A percentile compares a stretch with the other conserved stretches of the same genome.
phyloP scores from a whole-genome alignment of 192 early-diverging fungal species.

The Lunasporangiospora selenospora region DNA sequence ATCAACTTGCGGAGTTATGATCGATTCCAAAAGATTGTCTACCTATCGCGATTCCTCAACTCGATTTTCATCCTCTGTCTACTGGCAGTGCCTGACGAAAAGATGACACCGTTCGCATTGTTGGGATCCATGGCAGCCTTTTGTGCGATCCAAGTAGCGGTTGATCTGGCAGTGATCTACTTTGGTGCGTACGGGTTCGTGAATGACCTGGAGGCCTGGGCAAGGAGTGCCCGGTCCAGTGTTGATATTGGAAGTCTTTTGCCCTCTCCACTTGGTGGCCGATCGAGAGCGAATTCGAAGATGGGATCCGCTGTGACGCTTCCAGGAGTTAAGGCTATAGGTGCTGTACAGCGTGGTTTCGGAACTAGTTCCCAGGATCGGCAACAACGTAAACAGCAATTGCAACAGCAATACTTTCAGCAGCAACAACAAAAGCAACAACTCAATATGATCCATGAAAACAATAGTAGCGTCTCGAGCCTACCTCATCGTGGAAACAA shows the following conservation, averaged over 20 bases:
- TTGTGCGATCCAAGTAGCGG: constrained; percentile 18
- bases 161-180: constrained; percentile 38
- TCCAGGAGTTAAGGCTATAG: too few relatives aligned
- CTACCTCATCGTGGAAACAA: too few relatives aligned
- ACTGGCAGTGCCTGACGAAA: constrained; percentile 12
- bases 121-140: constrained; percentile 29
- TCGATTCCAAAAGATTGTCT: constrained; percentile 33
- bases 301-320: too few relatives aligned
- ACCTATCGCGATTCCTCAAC: constrained; percentile 27
- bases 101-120: constrained; percentile 31
- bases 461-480: too few relatives aligned
- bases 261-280: constrained; percentile 20
- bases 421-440: too few relatives aligned
- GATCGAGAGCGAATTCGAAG: constrained; percentile 11
- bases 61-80: constrained; percentile 24
- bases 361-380: too few relatives aligned
- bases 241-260: constrained; percentile 26
- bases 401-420: too few relatives aligned
- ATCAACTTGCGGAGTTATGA: constrained; percentile 38
- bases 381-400: too few relatives aligned
- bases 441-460: too few relatives aligned
- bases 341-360: too few relatives aligned
- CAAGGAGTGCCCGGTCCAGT: constrained; percentile 32
- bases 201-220: constrained; percentile 30
- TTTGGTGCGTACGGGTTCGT: constrained; percentile 40